Percentiles rank a stretch among this genome's conserved stretches.
phyloP scores from a whole-genome alignment of 1,284 basidiomycete species.

The Thelephora terrestris region DNA sequence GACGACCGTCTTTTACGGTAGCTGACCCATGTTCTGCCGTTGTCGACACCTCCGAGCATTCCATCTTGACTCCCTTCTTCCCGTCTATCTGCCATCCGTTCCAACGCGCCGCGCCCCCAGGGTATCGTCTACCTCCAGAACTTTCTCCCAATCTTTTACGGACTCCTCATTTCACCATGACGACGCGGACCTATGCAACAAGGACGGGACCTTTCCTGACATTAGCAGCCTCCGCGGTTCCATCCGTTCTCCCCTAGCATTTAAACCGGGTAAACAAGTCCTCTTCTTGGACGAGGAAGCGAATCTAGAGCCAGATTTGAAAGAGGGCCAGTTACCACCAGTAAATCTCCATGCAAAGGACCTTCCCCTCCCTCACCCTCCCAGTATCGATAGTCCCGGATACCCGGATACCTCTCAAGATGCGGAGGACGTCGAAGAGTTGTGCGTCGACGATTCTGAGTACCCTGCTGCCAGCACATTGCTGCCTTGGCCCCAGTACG shows the following conservation, averaged over 20 bases:
- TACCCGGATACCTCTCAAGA: background rate
- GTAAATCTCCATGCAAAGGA: no score
- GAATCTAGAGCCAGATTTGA: background rate
- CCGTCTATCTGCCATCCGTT: background rate
- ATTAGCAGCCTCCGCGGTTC: background rate
- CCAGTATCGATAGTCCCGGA: background rate
- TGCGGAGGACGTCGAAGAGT: background rate
- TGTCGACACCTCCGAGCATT: constrained; percentile 22
- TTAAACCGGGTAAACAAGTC: no score
- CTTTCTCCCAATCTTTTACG: background rate
- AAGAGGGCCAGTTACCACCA: background rate
- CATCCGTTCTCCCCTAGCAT: background rate
- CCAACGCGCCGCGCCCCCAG: background rate
- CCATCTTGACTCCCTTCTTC: constrained; percentile 14
- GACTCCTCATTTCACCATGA: no score
- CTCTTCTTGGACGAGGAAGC: background rate
- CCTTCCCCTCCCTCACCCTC: no score
- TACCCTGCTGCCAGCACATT: no score
- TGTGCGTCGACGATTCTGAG: no score
- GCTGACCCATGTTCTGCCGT: constrained; percentile 27
- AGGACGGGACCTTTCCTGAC: no score
- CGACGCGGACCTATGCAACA: no score
- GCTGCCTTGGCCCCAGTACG: no score
- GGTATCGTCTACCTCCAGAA: background rate
- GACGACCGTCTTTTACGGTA: constrained; percentile 5